Base-by-base conservation (phyloP, 352 stramenopile genomes). In the Achlya hypogyna region DNA sequence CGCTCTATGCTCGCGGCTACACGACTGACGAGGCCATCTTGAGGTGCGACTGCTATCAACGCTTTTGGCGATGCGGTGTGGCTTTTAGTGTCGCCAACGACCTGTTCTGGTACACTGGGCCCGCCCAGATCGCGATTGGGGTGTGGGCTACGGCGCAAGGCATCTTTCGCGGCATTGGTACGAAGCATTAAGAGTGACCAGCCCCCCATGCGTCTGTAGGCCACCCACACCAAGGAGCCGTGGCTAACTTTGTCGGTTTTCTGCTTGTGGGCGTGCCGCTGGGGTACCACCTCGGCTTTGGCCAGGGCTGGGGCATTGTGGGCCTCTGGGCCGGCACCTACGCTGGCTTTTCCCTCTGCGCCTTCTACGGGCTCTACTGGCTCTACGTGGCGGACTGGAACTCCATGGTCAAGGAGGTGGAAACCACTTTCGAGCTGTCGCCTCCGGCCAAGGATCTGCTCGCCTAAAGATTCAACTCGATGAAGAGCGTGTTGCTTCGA, bases 231-330 rank as follows among this genome's bases (percentile, higher is more conserved):
- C 76, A 95, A n/a, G 82, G 82, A 16, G 88, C 88, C 8, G 78
- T 78, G 16, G 75, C 89, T 60, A 96, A 95, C 56, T 93, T 96
- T 34, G 72, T 93, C 9, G 81, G 75, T 45, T 96, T 91, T 71
- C 78, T 95, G 23, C 52, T 82, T 20, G 60, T 96, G 18, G 86
- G 84, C 35, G 73, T 96, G 14, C 86, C 88, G 0, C 32, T 95
- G 12, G 86, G 79, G 0, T 71, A 90, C 31, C 62, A 81, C 29
- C 71, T 96, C 81, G 91, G 62, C 53, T 75, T 38, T 68, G 84
- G 29, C 60, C 77, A 18, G 70, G 78, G 80, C 0, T 63, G 32
- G 9, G 53, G 53, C 25, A 18, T 45, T 18, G 38, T 45, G 14
- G 38, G 38, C 1, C 38, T 45, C 6, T 45, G 38, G 38, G 12